phyloP scores from a whole-genome alignment of 345 rosid species.

The Syzygium jambos region DNA sequence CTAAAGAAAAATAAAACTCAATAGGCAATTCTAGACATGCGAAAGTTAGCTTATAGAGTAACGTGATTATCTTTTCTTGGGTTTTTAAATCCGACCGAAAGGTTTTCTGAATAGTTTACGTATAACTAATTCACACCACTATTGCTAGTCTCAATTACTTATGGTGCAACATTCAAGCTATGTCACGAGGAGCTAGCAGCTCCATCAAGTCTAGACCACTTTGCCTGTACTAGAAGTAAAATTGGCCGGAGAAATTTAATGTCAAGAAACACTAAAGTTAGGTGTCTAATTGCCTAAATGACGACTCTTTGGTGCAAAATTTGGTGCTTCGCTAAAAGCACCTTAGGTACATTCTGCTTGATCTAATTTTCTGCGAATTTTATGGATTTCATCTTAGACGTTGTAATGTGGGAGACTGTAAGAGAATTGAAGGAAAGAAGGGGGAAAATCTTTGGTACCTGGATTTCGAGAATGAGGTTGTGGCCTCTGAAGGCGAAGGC shows the following conservation, averaged over 20 bases:
- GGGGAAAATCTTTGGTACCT: slow-evolving; percentile 22
- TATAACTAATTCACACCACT: background rate
- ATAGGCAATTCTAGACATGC: background rate
- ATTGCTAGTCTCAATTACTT: no score
- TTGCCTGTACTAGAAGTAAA: background rate
- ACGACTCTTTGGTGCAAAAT: background rate
- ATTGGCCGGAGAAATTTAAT: background rate
- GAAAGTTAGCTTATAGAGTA: background rate
- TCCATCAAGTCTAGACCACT: background rate
- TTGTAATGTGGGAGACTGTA: background rate
- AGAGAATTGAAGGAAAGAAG: background rate
- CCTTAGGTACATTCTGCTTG: background rate
- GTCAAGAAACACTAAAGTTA: background rate
- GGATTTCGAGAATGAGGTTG: slow-evolving; percentile 66
- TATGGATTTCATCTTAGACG: background rate
- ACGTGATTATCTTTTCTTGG: background rate
- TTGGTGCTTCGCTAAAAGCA: background rate
- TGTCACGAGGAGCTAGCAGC: background rate
- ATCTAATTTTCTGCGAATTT: background rate
- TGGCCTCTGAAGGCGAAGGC: slow-evolving; percentile 68
- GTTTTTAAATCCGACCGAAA: background rate
- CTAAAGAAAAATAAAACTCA: background rate
- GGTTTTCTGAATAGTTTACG: background rate
- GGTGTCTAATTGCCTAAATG: background rate
- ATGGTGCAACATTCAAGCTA: background rate